Evolutionary conservation across 108 stramenopile species (phyloP), one percentile per base, ranked within the genome.

Genomic region (Halocafeteria seosinensis): DNA sequence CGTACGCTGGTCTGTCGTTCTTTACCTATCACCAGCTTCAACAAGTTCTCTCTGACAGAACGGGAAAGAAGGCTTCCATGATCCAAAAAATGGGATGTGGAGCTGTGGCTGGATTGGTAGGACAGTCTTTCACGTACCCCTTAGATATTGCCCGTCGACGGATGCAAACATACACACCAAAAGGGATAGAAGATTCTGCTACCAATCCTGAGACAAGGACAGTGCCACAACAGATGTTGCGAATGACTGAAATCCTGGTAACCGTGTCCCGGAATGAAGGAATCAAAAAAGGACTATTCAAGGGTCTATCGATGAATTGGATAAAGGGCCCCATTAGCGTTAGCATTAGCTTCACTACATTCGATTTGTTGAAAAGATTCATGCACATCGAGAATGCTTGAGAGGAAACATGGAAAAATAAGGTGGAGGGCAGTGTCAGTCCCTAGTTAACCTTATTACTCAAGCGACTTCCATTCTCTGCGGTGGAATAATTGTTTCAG

Each of bases 241-340:
- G n/a, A n/a, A n/a, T n/a, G n/a, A n/a, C n/a, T n/a, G n/a, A n/a
- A n/a, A n/a, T n/a, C n/a, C n/a, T n/a, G n/a, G n/a, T n/a, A n/a
- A n/a, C n/a, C n/a, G 73, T 92, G 13, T 78, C 84, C 32, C 60
- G 73, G 38, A 90, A 92, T 68, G 89, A 92, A 66, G 90, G 89
- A 5, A 53, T 87, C 0, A 66, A 87, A 24, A 91, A 90, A 0
- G 47, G 9, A 27, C 53, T 64, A 1, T 50, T 5, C 25, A 90
- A 90, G 67, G 95, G 95, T n/a, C 86, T 97, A 13, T 75, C 71
- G 37, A 78, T 97, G 85, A 97, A 97, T 78, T 94, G 92, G 95
- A 73, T 94, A 30, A 94, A 94, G 66, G 95, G 92, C 27, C 95
- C 95, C 0, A 75, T 97, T 67, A 88, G 88, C 12, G 88, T 92